Percentiles rank a stretch among this genome's conserved stretches.
These are phyloP conservation scores for Aspergillus arachidicola DNA, from an alignment of 2,329 filamentous ascomycete genomes.

Conservation along the genomic window DNA sequence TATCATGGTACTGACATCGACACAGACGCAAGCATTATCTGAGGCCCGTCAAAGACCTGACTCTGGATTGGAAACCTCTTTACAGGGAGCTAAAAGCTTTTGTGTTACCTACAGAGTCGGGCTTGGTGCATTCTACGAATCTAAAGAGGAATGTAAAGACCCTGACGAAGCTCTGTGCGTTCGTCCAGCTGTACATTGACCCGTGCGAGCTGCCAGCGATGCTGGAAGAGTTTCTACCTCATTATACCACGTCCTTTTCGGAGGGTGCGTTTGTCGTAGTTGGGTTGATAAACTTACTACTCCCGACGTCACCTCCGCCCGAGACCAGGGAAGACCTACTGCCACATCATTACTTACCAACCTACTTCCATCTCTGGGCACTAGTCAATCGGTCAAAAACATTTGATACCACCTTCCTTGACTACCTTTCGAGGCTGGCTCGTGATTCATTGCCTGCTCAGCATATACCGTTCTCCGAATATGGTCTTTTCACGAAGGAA, in stretches of 20 bases:
- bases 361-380: slow-evolving; percentile 96
- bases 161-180: slow-evolving; percentile 84
- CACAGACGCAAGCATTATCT: slow-evolving; percentile 90
- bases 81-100: slow-evolving; percentile 92
- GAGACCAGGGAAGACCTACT: slow-evolving; percentile 73
- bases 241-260: slow-evolving; percentile 90
- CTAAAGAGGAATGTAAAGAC: slow-evolving; percentile 70
- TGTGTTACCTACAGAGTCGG: slow-evolving; percentile 81
- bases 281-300: slow-evolving; percentile 79
- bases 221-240: slow-evolving; percentile 78
- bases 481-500: slow-evolving; percentile 89
- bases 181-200: slow-evolving; percentile 90
- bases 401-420: slow-evolving; percentile 84
- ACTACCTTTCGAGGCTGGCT: slow-evolving; percentile 84
- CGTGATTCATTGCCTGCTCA: slow-evolving; percentile 76
- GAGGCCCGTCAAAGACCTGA: slow-evolving; percentile 84
- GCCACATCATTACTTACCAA: slow-evolving; percentile 86
- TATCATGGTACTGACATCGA: slow-evolving; percentile 23
- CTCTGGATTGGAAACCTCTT: slow-evolving; percentile 87
- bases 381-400: slow-evolving; percentile 85
- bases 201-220: slow-evolving; percentile 81
- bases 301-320: slow-evolving; percentile 77
- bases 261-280: slow-evolving; percentile 93
- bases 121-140: slow-evolving; percentile 62
- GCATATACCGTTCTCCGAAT: slow-evolving; percentile 78